Evolutionary conservation across 768 basidiomycete species (phyloP), one percentile per base, ranked within the genome.

Genomic region (Daedaleopsis nitida): DNA sequence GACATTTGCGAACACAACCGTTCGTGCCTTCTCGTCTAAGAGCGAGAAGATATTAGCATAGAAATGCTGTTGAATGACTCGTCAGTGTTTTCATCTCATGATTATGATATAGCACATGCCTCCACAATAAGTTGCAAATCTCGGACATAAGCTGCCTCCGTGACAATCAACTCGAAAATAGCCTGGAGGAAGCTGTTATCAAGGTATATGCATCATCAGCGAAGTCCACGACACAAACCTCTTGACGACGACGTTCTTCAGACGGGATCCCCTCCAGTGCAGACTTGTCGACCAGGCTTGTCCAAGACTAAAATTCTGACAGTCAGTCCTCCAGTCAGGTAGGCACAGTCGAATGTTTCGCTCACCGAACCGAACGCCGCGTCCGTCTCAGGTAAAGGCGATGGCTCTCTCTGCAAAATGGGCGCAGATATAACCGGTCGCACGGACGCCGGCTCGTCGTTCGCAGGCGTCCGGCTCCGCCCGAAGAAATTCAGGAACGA

Each of bases 91-190:
- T 12, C 51, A 23, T 27, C 9, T 16, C n/a, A 27, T 32, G 19
- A 1, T 52, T 9, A 14, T 3, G 42, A 51, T 55, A 52, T 16
- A 43, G 17, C 17, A 49, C 81, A 50, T 59, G 92, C 95, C 83
- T 92, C 91, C 19, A 98, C 93, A 62, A 96, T 87, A 35, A 96
- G 81, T 69, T 99, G 96, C 32, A 98, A 74, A 71, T 96, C 92
- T 23, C 94, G 83, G 48, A 98, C 94, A 68, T 97, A 99, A 0
- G 91, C 85, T 9, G 80, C 82, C 73, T 99, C 96, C 0, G 96
- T 98, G 7, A 83, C 82, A 66, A 98, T 96, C 55, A 98, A 81
- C 75, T 99, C 96, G 66, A 98, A 98, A 54, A 97, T 96, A 0
- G 92, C 89, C 87, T 91, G 65, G 2, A 21, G 52, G 2, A 32